These are phyloP conservation scores for Aspergillus transmontanensis DNA, from an alignment of 2,329 filamentous ascomycete genomes.

Conservation along the genomic window DNA sequence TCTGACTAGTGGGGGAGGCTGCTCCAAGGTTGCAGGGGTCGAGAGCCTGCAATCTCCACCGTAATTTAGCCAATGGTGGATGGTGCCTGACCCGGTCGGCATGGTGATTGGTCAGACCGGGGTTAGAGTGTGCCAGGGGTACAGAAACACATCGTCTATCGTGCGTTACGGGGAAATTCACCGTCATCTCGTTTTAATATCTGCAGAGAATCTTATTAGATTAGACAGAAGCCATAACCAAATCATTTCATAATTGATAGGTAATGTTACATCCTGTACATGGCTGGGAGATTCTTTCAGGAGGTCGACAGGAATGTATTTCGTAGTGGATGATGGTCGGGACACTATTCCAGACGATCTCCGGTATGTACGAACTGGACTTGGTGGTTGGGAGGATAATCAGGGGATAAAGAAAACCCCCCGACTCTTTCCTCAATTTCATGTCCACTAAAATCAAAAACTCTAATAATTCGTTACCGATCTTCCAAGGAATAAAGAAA, in stretches of 20 bases:
- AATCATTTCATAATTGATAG: background rate
- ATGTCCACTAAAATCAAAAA: background rate
- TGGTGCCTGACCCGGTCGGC: background rate
- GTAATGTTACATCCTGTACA: background rate
- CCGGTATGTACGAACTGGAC: conserved; percentile 4
- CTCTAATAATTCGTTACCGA: background rate
- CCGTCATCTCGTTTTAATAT: background rate
- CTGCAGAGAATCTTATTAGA: background rate
- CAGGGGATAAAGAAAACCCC: conserved; percentile 6
- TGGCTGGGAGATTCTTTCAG: conserved; percentile 5
- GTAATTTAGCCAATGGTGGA: background rate
- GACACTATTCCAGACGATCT: conserved; percentile 10
- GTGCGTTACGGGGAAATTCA: background rate
- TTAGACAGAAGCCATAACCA: background rate
- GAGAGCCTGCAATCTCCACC: background rate
- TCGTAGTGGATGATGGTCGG: background rate
- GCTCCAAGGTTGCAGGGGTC: background rate
- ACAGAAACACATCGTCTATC: no score
- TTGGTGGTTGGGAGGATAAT: conserved; percentile 8
- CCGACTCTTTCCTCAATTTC: background rate
- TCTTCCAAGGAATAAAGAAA: background rate
- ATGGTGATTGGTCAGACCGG: background rate
- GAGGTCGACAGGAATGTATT: conserved; percentile 1
- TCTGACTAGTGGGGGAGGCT: background rate
- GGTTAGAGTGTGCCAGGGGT: conserved; percentile 2